These are phyloP conservation scores for Hericium erinaceus DNA, from an alignment of 768 basidiomycete species.

Conservation along the genomic window DNA sequence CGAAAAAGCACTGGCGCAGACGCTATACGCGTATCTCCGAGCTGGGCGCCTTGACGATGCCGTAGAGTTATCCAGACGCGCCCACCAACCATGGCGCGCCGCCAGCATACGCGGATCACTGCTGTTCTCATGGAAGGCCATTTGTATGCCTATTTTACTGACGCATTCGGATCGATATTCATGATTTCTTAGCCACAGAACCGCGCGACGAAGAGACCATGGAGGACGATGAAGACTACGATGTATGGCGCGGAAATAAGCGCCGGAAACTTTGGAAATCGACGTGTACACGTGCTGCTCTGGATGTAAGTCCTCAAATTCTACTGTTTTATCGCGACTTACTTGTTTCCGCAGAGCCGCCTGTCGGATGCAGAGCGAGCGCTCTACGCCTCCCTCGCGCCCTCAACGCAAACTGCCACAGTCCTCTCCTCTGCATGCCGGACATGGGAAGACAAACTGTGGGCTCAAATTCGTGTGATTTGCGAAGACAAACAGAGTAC, in stretches of 20 bases:
- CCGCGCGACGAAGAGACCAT: conserved; percentile 36
- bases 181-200: conserved; percentile 33
- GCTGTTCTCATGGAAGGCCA: conserved; percentile 65
- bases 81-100: conserved; percentile 88
- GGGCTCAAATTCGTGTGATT: conserved; percentile 78
- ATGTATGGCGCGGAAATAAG: conserved; percentile 66
- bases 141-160: conserved; percentile 37
- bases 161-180: background rate
- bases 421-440: conserved; percentile 67
- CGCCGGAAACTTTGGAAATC: conserved; percentile 81
- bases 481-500: conserved; percentile 74
- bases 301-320: conserved; percentile 43
- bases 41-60: conserved; percentile 83
- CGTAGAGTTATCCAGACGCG: conserved; percentile 68
- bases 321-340: background rate
- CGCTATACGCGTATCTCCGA: conserved; percentile 74
- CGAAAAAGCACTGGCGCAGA: conserved; percentile 69
- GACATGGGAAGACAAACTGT: conserved; percentile 93
- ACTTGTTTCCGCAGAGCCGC: conserved; percentile 28
- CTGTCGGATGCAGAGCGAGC: conserved; percentile 71
- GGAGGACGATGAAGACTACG: conserved; percentile 36
- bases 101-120: conserved; percentile 80
- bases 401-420: conserved; percentile 53
- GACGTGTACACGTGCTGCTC: conserved; percentile 69
- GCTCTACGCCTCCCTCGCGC: conserved; percentile 80